A percentile compares a stretch with the other conserved stretches of the same genome.
Conservation (phyloP, 352 stramenopile genomes). For the Phytopythium oedochilum region DNA sequence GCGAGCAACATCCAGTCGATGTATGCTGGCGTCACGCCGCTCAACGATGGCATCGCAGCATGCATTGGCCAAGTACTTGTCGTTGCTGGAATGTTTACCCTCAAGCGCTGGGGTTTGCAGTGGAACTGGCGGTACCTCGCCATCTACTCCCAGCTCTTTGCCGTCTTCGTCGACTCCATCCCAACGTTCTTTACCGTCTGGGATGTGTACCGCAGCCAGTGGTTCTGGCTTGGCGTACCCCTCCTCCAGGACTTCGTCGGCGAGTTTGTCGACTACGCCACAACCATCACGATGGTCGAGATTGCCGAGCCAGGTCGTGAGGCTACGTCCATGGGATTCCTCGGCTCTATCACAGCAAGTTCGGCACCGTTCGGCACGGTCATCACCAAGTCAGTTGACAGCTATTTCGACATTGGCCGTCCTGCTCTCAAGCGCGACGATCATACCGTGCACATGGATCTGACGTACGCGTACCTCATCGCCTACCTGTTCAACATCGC, state of each 20-base stretch:
- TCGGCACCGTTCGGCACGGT: slow-evolving; percentile 24
- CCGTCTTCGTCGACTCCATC: slow-evolving; percentile 26
- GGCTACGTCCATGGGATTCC: slow-evolving; percentile 26
- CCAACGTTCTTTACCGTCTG: slow-evolving; percentile 37
- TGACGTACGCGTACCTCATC: slow-evolving; percentile 37
- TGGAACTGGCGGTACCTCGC: slow-evolving; percentile 39
- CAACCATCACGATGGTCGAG: slow-evolving; percentile 29
- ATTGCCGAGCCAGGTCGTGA: slow-evolving; percentile 29
- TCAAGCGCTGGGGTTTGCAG: slow-evolving; percentile 33
- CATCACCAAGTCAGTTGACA: slow-evolving; percentile 39
- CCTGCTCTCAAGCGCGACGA: slow-evolving; percentile 17
- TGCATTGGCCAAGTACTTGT: slow-evolving; percentile 20
- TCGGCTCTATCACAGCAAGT: slow-evolving; percentile 19
- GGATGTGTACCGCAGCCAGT: slow-evolving; percentile 37
- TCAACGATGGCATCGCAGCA: slow-evolving; percentile 19
- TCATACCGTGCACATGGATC: slow-evolving; percentile 24
- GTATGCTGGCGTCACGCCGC: slow-evolving; percentile 16
- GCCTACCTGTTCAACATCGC: slow-evolving; percentile 34
- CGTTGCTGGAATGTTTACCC: slow-evolving; percentile 17
- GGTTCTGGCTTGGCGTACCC: slow-evolving; percentile 35
- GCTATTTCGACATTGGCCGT: slow-evolving; percentile 29
- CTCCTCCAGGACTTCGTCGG: slow-evolving; percentile 31
- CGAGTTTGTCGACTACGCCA: slow-evolving; percentile 23
- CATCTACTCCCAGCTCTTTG: slow-evolving; percentile 21
- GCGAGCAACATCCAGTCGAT: slow-evolving; percentile 22